Percentiles rank a stretch among this genome's conserved stretches.
These are phyloP conservation scores for Solanum paucissectum DNA, from an alignment of 257 asterid genomes.

Conservation along the genomic window DNA sequence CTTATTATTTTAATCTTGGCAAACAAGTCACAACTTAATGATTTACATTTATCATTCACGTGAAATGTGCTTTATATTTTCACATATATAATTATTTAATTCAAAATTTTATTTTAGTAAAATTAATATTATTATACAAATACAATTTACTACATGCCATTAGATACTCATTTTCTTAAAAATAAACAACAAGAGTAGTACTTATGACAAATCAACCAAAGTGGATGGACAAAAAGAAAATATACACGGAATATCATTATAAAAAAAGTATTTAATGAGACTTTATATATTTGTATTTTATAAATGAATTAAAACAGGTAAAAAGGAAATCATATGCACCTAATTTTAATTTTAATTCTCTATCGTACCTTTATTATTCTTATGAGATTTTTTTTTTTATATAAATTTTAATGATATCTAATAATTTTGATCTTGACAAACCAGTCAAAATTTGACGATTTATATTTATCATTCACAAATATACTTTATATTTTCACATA, in stretches of 20 bases:
- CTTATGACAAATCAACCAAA: background rate
- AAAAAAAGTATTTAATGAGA: background rate
- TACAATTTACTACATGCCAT: background rate
- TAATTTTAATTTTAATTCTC: background rate
- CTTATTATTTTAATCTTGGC: too few relatives aligned
- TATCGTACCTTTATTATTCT: background rate
- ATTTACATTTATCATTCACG: background rate
- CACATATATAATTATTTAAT: background rate
- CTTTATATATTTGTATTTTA: background rate
- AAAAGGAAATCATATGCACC: background rate
- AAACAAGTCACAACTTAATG: background rate
- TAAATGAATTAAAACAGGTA: background rate
- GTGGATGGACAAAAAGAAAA: background rate
- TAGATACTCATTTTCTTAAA: too few relatives aligned
- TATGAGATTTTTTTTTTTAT: too few relatives aligned
- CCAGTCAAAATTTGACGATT: background rate
- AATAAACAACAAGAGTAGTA: too few relatives aligned
- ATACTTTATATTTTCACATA: background rate
- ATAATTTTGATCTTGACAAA: background rate
- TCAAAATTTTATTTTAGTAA: background rate
- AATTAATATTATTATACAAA: background rate
- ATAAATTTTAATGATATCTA: background rate
- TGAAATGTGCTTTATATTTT: background rate
- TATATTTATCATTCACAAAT: background rate
- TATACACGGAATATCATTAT: too few relatives aligned